Base-by-base conservation (phyloP, 176 grass and related monocot genomes). In the Aegilops sharonensis region DNA sequence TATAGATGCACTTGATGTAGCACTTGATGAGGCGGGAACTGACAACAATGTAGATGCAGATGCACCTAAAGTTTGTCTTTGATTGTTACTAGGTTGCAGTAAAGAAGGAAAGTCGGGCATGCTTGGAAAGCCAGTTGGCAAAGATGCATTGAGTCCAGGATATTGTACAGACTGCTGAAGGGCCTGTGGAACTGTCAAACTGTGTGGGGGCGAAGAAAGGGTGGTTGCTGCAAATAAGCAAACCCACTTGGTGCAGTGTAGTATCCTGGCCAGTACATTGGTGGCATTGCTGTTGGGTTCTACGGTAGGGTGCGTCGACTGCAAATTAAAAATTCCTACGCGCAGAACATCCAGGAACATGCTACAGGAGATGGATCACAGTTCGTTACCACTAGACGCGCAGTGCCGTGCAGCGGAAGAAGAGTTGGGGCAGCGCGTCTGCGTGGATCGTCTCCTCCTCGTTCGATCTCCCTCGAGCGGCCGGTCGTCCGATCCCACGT, bases 201-300 rank as follows among this genome's bases (percentile, higher is more conserved):
- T 84, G 7, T 92, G 92, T 29, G 89, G 85, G 48, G 87, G 37
- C 89, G 78, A 48, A 93, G 85, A 70, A 93, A 88, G 64, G 89
- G 75, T 67, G 87, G 84, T 37, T 84, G 85, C 34, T 93, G 94
- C 74, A 93, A 59, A 85, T 92, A 90, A 85, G 90, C 79, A 92
- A 91, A 89, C 59, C 89, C 92, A 37, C 6, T 37, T 37, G 36
- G 35, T 36, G 35, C 75, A 15, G 90, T 81, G 70, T 94, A 94
- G 85, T 93, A 94, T 79, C 92, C 90, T 3, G 88, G 95, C 92
- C 92, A 97, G 79, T 92, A 94, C 87, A 97, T 90, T 29, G 88
- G 88, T 81, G 95, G 92, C 81, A 97, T 91, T 57, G 89, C n/a
- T n/a, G n/a, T n/a, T n/a, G n/a, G n/a, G n/a, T n/a, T n/a, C n/a